These are phyloP conservation scores for Lactarius quietus DNA, from an alignment of 768 basidiomycete genomes.

Conservation along the genomic window DNA sequence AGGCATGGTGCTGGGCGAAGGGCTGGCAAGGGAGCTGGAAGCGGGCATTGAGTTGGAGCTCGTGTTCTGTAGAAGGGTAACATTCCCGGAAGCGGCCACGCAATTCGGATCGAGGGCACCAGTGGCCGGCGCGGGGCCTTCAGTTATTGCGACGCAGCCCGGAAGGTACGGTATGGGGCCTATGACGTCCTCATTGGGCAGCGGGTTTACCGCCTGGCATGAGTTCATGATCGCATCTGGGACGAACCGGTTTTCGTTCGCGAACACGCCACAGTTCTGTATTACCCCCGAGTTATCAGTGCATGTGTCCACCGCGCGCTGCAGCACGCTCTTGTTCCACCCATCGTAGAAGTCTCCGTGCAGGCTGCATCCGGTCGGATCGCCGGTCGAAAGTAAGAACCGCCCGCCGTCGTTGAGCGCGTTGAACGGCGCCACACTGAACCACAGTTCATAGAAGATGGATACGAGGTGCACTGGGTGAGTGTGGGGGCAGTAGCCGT, in stretches of 20 bases:
- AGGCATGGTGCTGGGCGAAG: neutral
- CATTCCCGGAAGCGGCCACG: neutral
- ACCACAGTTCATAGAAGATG: conserved; percentile 41
- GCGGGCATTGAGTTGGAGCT: neutral
- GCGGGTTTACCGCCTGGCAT: conserved; percentile 9
- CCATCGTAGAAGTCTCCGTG: conserved; percentile 41
- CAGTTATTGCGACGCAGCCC: conserved; percentile 17
- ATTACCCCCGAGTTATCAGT: conserved; percentile 18
- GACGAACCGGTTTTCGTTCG: conserved; percentile 6
- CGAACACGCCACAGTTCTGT: conserved; percentile 15
- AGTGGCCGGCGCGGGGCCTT: conserved; percentile 5
- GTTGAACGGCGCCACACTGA: conserved; percentile 31
- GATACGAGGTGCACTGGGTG: conserved; percentile 39
- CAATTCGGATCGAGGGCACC: neutral
- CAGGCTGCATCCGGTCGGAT: conserved; percentile 42
- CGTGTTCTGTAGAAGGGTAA: neutral
- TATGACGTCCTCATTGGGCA: neutral
- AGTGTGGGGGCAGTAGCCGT: conserved; percentile 6
- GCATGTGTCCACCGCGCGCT: conserved; percentile 36
- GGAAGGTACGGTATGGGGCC: neutral
- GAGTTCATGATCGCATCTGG: neutral
- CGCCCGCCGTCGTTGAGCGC: conserved; percentile 32
- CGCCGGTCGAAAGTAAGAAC: conserved; percentile 41
- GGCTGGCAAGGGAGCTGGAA: neutral
- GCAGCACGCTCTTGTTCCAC: conserved; percentile 42